A percentile compares a stretch with the other conserved stretches of the same genome.
phyloP scores from a whole-genome alignment of 768 basidiomycete genomes.

The Tephrocybe sp. region DNA sequence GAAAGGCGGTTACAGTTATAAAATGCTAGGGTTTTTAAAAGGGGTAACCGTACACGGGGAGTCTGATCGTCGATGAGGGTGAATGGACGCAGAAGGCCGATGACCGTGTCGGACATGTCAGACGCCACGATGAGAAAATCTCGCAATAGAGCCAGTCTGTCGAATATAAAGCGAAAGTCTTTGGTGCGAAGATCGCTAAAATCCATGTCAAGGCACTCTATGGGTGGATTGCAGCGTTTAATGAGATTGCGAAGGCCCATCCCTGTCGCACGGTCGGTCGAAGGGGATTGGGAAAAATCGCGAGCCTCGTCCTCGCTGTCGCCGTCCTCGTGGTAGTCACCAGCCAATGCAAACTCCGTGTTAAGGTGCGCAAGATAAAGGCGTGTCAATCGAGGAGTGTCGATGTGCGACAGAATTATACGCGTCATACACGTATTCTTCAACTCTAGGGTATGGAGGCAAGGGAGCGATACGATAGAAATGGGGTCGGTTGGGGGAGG shows the following conservation, averaged over 20 bases:
- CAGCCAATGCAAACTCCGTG: conserved; percentile 49
- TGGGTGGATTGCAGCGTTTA: conserved; percentile 56
- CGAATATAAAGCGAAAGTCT: conserved; percentile 71
- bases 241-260: conserved; percentile 75
- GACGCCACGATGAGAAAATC: conserved; percentile 76
- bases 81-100: conserved; percentile 53
- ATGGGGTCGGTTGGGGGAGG: conserved; percentile 27
- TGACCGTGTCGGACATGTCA: conserved; percentile 76
- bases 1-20: conserved; percentile 62
- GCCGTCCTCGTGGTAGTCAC: conserved; percentile 46
- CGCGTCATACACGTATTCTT: conserved; percentile 62
- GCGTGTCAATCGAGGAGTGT: conserved; percentile 55
- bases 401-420: conserved; percentile 59
- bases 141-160: conserved; percentile 47
- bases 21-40: conserved; percentile 49
- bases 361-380: conserved; percentile 69
- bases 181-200: conserved; percentile 83
- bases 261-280: conserved; percentile 74
- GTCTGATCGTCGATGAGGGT: conserved; percentile 10
- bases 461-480: conserved; percentile 51
- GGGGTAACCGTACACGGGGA: conserved; percentile 50
- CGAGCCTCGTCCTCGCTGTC: conserved; percentile 73
- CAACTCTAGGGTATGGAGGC: conserved; percentile 55
- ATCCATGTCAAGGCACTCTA: conserved; percentile 72
- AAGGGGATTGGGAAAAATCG: conserved; percentile 76